Percentiles rank a stretch among this genome's conserved stretches.
These are phyloP conservation scores for Nigrospora sphaerica DNA, from an alignment of 2,329 filamentous ascomycete species.

Conservation along the genomic window DNA sequence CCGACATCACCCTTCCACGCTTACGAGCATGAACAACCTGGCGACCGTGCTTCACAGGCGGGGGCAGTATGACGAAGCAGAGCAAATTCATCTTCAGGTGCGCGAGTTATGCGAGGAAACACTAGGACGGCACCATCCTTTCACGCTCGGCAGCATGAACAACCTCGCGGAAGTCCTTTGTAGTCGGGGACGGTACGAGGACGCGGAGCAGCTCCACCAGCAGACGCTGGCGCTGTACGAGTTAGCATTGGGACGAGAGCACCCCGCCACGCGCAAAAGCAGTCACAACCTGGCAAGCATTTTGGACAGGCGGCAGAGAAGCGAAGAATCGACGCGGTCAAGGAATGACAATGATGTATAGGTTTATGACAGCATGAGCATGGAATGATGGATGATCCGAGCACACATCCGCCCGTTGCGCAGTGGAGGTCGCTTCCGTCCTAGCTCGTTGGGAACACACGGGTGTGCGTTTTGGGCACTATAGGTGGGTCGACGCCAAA, in stretches of 20 bases:
- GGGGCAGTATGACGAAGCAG: conserved; percentile 8
- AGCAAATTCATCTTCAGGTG: conserved; percentile 11
- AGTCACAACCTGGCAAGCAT: conserved; percentile 12
- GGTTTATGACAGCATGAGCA: too few relatives aligned
- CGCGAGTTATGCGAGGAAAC: neutral
- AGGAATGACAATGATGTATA: too few relatives aligned
- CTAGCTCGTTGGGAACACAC: too few relatives aligned
- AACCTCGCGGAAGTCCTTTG: conserved; percentile 4
- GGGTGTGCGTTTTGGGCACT: too few relatives aligned
- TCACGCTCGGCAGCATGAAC: neutral
- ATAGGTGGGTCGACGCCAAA: too few relatives aligned
- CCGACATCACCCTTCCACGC: too few relatives aligned
- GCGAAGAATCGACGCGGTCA: conserved; percentile 7
- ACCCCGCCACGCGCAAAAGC: too few relatives aligned
- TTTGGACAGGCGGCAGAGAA: conserved; percentile 10
- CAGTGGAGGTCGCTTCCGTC: too few relatives aligned
- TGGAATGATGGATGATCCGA: too few relatives aligned
- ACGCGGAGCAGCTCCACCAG: neutral
- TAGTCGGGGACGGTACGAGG: neutral
- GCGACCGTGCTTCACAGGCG: conserved; percentile 9
- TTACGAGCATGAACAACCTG: conserved; percentile 15
- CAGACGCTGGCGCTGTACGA: neutral
- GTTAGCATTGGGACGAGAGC: too few relatives aligned
- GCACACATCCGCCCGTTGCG: too few relatives aligned
- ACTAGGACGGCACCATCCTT: neutral